Conservation (phyloP, 2,329 filamentous ascomycete species). For the Penicillium sclerotiorum region DNA sequence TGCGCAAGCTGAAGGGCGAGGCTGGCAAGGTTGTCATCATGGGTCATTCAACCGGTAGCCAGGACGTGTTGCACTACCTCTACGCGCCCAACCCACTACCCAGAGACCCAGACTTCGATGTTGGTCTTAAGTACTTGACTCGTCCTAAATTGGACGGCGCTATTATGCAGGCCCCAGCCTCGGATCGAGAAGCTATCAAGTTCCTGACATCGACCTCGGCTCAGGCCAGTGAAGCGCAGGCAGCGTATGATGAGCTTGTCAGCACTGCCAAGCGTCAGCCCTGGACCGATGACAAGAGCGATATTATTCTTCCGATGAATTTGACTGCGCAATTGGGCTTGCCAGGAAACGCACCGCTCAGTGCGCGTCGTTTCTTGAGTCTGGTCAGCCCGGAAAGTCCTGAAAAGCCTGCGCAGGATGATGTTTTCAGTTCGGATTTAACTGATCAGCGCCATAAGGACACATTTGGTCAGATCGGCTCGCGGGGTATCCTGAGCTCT, state of each 20-base stretch:
- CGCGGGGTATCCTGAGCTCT: conserved; percentile 39
- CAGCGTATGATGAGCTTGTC: conserved; percentile 39
- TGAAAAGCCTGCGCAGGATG: conserved; percentile 69
- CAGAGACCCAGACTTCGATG: conserved; percentile 26
- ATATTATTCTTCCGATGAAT: conserved; percentile 37
- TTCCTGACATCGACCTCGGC: conserved; percentile 23
- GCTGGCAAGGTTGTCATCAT: conserved; percentile 64
- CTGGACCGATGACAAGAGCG: conserved; percentile 26
- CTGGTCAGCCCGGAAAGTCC: conserved; percentile 57
- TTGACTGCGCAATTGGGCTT: conserved; percentile 36
- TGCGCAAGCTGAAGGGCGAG: conserved; percentile 41
- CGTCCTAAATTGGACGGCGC: conserved; percentile 68
- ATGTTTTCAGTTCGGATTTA: conserved; percentile 86
- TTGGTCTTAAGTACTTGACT: conserved; percentile 34
- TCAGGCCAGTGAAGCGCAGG: conserved; percentile 21
- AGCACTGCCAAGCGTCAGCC: conserved; percentile 33
- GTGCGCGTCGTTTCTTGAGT: conserved; percentile 61
- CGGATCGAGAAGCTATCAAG: conserved; percentile 69
- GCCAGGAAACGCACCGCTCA: conserved; percentile 48
- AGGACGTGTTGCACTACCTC: conserved; percentile 69
- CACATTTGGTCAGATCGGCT: conserved; percentile 64
- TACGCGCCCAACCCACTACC: conserved; percentile 45
- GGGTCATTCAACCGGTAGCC: conserved; percentile 70
- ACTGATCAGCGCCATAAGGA: conserved; percentile 56
- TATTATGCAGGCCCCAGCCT: conserved; percentile 78